Evolutionary conservation across 345 rosid genomes (phyloP), one percentile per base, ranked within the genome.

Genomic region (Ceriops tagal): DNA sequence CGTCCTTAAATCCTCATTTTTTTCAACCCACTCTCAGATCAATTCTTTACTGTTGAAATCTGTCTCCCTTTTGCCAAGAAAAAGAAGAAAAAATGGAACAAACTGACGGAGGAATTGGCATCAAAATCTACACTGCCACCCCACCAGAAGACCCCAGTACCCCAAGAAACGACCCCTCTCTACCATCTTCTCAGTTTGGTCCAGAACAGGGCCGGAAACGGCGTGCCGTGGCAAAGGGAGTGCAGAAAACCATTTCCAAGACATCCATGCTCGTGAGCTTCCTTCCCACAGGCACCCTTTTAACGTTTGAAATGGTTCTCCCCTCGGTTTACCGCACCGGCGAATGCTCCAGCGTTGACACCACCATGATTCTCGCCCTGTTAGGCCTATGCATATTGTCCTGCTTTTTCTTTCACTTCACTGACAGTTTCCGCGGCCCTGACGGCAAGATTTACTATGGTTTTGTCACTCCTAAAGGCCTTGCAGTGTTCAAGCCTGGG

Each of bases 301-400:
- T 88, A 37, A 90, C 92, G 70, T 90, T 90, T 65, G 96, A 90
- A 66, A 88, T 90, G 96, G 78, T 90, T 58, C 87, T 90, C 8
- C 91, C 92, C 0, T 84, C 96, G 0, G 72, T 90, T 43, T 81
- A 80, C 76, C 80, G 76, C 51, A 78, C 71, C 27, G 93, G 93
- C 26, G 82, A 81, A 35, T 88, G 96, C 64, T 79, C 89, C 56
- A 74, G 78, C 21, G 84, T 89, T 53, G 75, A 77, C 78, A 78
- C 87, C 3, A 71, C 84, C 0, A 89, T 88, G 96, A 79, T 84
- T n/a, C 79, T 75, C 68, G 69, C 72, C 21, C 88, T 89, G 18
- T 76, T 82, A 0, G 79, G 71, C 61, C 84, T 89, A 3, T 88
- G 92, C 55, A 77, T 91, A 3, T 75, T 86, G 64, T 89, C 91